phyloP scores from a whole-genome alignment of 345 rosid species.

The Pistacia vera region DNA sequence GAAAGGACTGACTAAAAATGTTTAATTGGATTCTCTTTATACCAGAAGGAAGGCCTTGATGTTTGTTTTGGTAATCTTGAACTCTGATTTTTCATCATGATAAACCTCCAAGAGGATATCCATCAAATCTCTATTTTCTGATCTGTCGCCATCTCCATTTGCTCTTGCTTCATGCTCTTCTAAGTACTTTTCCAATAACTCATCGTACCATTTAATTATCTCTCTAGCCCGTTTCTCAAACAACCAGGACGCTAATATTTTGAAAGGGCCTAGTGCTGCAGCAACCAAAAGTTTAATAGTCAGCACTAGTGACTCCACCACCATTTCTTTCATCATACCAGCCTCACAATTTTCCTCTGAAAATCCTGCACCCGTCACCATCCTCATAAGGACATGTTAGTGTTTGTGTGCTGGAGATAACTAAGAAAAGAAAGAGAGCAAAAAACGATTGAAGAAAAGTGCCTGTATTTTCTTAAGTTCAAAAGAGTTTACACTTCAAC shows the following conservation, averaged over 20 bases:
- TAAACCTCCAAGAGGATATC: slow-evolving; percentile 43
- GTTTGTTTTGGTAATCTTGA: slow-evolving; percentile 34
- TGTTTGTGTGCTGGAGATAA: no score
- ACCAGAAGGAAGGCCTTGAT: slow-evolving; percentile 45
- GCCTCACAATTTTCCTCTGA: no score
- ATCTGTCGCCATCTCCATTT: neutral
- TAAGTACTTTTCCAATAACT: slow-evolving; percentile 34
- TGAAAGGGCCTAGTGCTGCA: slow-evolving; percentile 20
- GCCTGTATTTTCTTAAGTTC: no score
- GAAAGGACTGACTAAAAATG: no score
- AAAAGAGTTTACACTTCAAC: no score
- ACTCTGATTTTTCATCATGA: slow-evolving; percentile 38
- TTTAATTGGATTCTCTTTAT: neutral
- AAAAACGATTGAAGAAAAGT: no score
- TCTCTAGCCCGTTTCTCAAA: slow-evolving; percentile 29
- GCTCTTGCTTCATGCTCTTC: slow-evolving; percentile 40
- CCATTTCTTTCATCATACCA: no score
- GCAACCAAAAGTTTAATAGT: no score
- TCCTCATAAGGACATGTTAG: no score
- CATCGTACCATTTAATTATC: slow-evolving; percentile 23
- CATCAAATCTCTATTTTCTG: slow-evolving; percentile 43
- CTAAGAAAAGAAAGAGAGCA: no score
- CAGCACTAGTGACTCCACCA: no score
- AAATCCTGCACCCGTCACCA: no score
- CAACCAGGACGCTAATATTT: slow-evolving; percentile 19